These are phyloP conservation scores for Paecilomyces fulvus DNA, from an alignment of 2,329 filamentous ascomycete species.

Conservation along the genomic window DNA sequence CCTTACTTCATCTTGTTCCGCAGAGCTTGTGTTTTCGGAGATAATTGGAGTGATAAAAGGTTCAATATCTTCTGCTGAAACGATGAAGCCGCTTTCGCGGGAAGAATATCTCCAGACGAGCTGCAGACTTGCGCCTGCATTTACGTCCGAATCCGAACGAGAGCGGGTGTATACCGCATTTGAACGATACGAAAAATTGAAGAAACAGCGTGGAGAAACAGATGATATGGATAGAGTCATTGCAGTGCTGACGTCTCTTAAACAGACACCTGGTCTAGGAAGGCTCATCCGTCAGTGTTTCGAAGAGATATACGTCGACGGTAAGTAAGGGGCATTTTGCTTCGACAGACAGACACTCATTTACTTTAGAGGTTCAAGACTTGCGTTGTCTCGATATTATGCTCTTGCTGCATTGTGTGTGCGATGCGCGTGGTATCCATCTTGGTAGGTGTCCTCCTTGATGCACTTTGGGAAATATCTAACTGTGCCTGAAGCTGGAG, in stretches of 20 bases:
- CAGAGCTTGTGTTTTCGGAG: constrained; percentile 19
- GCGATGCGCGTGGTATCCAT: constrained; percentile 19
- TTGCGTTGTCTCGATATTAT: constrained; percentile 19
- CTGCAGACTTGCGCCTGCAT: constrained; percentile 14
- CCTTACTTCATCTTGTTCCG: constrained; percentile 9
- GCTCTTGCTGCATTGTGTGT: constrained; percentile 17
- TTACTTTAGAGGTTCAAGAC: constrained; percentile 21
- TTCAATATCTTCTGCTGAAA: constrained; percentile 8
- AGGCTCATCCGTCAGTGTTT: constrained; percentile 7
- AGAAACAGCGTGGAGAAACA: constrained; percentile 8
- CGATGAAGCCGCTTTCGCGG: constrained; percentile 10
- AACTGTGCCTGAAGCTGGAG: constrained; percentile 13
- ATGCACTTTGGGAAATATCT: not conserved
- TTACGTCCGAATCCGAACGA: constrained; percentile 10
- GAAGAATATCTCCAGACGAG: constrained; percentile 14
- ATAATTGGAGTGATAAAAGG: constrained; percentile 25
- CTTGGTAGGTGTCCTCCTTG: constrained; percentile 8
- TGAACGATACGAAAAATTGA: constrained; percentile 16
- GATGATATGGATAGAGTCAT: constrained; percentile 15
- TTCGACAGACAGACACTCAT: not conserved
- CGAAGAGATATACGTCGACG: constrained; percentile 14
- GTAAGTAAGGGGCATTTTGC: not conserved
- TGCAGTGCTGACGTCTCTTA: constrained; percentile 11
- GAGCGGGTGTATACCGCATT: constrained; percentile 16
- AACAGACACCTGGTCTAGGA: constrained; percentile 3